These are phyloP conservation scores for Podila epicladia DNA, from an alignment of 192 early-diverging fungal genomes.

Conservation along the genomic window DNA sequence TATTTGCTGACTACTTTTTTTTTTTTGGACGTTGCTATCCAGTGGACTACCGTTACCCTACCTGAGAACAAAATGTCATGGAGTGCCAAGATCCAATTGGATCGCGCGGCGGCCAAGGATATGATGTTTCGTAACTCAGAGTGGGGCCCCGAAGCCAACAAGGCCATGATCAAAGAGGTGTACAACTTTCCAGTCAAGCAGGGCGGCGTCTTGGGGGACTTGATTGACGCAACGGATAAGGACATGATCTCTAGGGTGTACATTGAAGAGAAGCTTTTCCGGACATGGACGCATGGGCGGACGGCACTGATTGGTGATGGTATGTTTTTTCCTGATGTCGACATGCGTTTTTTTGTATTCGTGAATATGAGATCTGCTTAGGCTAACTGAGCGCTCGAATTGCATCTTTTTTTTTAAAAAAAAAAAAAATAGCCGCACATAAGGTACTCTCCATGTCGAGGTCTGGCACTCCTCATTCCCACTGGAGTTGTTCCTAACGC, in stretches of 20 bases:
- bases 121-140: conserved; percentile 6
- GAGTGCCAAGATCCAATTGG: neutral
- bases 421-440: neutral
- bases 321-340: neutral
- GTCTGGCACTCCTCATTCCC: neutral
- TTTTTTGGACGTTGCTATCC: neutral
- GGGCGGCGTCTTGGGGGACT: neutral
- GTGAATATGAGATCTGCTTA: too few species aligned
- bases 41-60: neutral
- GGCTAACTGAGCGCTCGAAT: too few species aligned
- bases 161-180: neutral
- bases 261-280: conserved; percentile 4
- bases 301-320: conserved; percentile 9
- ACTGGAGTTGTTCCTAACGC: neutral
- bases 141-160: neutral
- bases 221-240: neutral
- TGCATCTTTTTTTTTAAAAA: too few species aligned
- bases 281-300: conserved; percentile 1
- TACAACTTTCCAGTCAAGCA: neutral
- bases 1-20: neutral
- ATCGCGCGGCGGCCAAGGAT: neutral
- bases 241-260: conserved; percentile 2
- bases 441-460: neutral
- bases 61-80: conserved; percentile 8
- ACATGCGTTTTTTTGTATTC: neutral